These are phyloP conservation scores for Penicillium turbatum DNA, from an alignment of 495 filamentous ascomycete species.

Conservation along the genomic window DNA sequence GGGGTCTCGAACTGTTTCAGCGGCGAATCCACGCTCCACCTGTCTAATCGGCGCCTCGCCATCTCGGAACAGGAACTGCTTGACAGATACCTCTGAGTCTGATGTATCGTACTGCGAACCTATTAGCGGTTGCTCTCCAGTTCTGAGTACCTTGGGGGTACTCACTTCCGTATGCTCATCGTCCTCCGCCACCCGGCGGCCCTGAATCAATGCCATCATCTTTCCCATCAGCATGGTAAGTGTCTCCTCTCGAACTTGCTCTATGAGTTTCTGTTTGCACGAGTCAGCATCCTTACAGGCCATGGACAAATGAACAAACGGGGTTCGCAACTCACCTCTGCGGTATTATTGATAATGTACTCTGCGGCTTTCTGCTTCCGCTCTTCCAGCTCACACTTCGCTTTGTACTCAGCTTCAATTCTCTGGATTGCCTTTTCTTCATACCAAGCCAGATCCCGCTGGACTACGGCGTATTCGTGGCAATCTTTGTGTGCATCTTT, in stretches of 20 bases:
- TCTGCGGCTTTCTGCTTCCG: conserved; percentile 28
- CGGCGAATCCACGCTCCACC: conserved; percentile 37
- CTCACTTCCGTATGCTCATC: conserved; percentile 47
- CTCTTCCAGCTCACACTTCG: conserved; percentile 26
- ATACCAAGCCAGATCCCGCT: conserved; percentile 19
- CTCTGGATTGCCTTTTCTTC: conserved; percentile 17
- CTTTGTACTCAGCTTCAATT: conserved; percentile 27
- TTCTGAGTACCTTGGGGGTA: neutral
- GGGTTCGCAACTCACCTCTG: conserved; percentile 23
- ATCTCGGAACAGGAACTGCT: conserved; percentile 22
- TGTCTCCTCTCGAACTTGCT: conserved; percentile 37
- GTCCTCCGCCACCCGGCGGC: conserved; percentile 41
- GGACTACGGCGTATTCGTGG: too few relatives aligned
- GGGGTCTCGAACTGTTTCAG: conserved; percentile 32
- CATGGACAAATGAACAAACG: neutral
- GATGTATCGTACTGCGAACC: conserved; percentile 38
- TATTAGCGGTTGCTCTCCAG: conserved; percentile 6
- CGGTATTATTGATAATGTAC: conserved; percentile 24
- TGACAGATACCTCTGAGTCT: conserved; percentile 33
- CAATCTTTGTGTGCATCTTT: too few relatives aligned
- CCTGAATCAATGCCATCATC: conserved; percentile 39
- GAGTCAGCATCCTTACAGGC: conserved; percentile 5
- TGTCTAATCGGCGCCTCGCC: conserved; percentile 24
- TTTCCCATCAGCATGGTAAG: conserved; percentile 37
- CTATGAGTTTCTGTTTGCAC: conserved; percentile 19